phyloP scores from a whole-genome alignment of 2,329 filamentous ascomycete species.

The Alternaria consortialis region DNA sequence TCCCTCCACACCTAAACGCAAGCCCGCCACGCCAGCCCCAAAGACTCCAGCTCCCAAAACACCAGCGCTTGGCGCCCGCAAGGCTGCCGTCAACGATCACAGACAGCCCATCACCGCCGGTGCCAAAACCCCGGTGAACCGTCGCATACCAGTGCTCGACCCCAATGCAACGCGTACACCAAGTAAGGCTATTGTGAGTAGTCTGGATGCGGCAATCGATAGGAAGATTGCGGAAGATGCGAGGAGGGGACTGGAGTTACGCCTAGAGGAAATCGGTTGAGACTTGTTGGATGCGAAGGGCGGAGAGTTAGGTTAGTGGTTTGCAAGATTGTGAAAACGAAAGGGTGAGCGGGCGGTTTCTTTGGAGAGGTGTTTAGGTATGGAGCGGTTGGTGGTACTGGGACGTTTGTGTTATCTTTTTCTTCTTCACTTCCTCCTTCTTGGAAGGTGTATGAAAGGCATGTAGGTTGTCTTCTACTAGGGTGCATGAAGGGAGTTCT shows the following conservation, averaged over 20 bases:
- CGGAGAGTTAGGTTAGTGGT: not conserved
- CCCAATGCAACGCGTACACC: slow-evolving; percentile 31
- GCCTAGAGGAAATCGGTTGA: slow-evolving; percentile 21
- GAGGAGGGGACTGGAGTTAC: slow-evolving; percentile 21
- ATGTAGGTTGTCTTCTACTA: too few relatives aligned
- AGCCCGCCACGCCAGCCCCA: not conserved
- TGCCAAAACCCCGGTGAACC: not conserved
- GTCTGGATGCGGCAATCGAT: slow-evolving; percentile 38
- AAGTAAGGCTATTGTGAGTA: slow-evolving; percentile 31
- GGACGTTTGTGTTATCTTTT: too few relatives aligned
- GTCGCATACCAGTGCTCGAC: slow-evolving; percentile 12
- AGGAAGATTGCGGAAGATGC: slow-evolving; percentile 34
- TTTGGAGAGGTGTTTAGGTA: too few relatives aligned
- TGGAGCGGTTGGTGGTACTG: not conserved
- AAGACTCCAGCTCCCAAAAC: not conserved
- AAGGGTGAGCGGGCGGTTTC: not conserved
- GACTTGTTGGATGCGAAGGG: slow-evolving; percentile 18
- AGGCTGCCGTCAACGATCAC: not conserved
- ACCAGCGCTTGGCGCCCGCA: not conserved
- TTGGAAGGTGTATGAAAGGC: too few relatives aligned
- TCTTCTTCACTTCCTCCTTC: too few relatives aligned
- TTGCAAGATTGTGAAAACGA: not conserved
- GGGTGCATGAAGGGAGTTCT: too few relatives aligned
- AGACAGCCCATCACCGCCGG: not conserved
- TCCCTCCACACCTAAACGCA: slow-evolving; percentile 7